Evolutionary conservation across 2,329 filamentous ascomycete species (phyloP).

Genomic region (Laburnicola sp.): DNA sequence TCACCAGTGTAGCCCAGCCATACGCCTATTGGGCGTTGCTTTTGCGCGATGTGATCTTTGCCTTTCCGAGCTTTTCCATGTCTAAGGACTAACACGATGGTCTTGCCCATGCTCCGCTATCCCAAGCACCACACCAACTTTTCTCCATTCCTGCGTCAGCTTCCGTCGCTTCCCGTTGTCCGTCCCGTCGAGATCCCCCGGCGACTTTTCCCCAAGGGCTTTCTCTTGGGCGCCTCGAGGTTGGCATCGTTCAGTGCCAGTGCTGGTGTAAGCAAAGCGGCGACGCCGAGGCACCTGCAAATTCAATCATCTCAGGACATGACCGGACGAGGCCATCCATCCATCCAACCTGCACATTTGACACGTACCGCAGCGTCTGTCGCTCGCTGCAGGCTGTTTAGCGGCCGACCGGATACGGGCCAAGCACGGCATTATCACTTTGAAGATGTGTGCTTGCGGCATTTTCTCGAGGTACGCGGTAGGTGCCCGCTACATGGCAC

Average conservation of each 20-base stretch:
- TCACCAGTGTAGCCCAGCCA: not conserved
- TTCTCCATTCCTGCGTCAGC: conserved; percentile 2
- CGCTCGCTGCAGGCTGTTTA: conserved; percentile 4
- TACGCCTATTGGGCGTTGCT: not conserved
- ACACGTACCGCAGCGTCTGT: conserved; percentile 18
- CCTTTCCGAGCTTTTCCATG: not conserved
- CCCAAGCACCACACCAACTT: not conserved
- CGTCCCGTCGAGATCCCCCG: not conserved
- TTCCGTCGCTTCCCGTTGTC: not conserved
- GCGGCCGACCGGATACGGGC: too few species aligned
- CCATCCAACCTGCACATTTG: not conserved
- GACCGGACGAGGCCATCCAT: not conserved
- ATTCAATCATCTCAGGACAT: not conserved
- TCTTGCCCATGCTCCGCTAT: not conserved
- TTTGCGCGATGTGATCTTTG: not conserved
- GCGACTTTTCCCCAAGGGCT: too few species aligned
- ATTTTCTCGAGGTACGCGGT: too few species aligned
- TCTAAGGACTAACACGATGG: not conserved
- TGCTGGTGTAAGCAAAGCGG: not conserved
- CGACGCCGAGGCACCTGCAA: not conserved
- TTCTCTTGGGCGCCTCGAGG: not conserved
- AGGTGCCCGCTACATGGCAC: too few species aligned
- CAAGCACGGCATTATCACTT: too few species aligned
- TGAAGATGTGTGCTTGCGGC: too few species aligned
- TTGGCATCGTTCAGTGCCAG: not conserved